Evolutionary conservation across 2,329 filamentous ascomycete species (phyloP).

Genomic region (Coniella lustricola): DNA sequence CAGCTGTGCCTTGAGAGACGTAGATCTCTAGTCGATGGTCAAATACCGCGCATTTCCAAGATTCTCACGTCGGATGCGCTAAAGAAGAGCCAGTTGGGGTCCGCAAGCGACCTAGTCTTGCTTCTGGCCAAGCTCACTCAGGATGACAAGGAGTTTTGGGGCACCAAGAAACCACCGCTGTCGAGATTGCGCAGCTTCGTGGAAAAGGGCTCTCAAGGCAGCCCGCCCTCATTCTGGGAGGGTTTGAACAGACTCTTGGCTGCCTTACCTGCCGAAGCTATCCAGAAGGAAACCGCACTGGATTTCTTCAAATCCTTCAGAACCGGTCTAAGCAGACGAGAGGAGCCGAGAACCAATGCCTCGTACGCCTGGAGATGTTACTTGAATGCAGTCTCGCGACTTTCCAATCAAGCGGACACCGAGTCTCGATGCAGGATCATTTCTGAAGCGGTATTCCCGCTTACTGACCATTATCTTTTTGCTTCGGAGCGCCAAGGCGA

Average conservation of each 20-base stretch:
- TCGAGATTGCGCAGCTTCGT: constrained; percentile 63
- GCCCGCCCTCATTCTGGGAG: constrained; percentile 65
- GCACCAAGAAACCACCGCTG: constrained; percentile 49
- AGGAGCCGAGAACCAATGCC: constrained; percentile 65
- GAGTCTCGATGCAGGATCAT: constrained; percentile 38
- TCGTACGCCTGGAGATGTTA: constrained; percentile 70
- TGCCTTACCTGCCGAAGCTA: constrained; percentile 43
- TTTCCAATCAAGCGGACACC: constrained; percentile 40
- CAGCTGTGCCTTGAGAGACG: constrained; percentile 39
- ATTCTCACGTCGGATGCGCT: constrained; percentile 67
- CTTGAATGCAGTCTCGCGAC: constrained; percentile 52
- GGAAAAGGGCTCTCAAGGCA: constrained; percentile 77
- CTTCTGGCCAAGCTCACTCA: constrained; percentile 61
- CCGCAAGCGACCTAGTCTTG: constrained; percentile 63
- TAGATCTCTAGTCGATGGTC: constrained; percentile 39
- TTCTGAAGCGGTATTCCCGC: constrained; percentile 43
- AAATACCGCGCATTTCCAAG: constrained; percentile 45
- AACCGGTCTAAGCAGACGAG: constrained; percentile 62
- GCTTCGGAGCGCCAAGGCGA: constrained; percentile 30
- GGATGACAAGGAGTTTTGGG: constrained; percentile 66
- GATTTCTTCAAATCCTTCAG: constrained; percentile 62
- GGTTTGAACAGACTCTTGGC: constrained; percentile 57
- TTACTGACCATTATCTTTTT: constrained; percentile 49
- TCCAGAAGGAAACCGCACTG: constrained; percentile 42
- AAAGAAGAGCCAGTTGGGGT: constrained; percentile 64